Conservation (phyloP, 2,329 filamentous ascomycete genomes). For the Hypoxylon rubiginosum region DNA sequence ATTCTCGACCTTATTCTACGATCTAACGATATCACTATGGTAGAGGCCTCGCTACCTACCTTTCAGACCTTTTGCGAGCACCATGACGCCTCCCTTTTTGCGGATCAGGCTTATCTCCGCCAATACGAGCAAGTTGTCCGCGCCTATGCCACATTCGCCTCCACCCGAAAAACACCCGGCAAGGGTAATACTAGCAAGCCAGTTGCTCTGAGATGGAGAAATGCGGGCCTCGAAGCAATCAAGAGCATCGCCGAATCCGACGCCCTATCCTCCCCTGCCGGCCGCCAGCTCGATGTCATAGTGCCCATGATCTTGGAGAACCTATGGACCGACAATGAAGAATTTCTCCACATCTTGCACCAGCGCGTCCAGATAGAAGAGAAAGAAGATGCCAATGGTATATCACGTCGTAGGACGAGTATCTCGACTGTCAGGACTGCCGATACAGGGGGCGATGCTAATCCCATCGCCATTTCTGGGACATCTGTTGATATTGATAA, state of each 20-base stretch:
- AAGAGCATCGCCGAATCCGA: slow-evolving; percentile 85
- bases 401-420: slow-evolving; percentile 78
- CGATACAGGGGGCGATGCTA: slow-evolving; percentile 73
- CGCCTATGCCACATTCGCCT: slow-evolving; percentile 84
- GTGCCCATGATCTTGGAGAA: slow-evolving; percentile 91
- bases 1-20: slow-evolving; percentile 86
- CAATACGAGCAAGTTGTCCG: slow-evolving; percentile 87
- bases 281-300: slow-evolving; percentile 81
- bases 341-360: slow-evolving; percentile 77
- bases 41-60: slow-evolving; percentile 88
- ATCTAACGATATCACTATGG: slow-evolving; percentile 90
- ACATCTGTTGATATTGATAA: slow-evolving; percentile 90
- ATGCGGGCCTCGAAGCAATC: slow-evolving; percentile 80
- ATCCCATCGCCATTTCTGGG: slow-evolving; percentile 79
- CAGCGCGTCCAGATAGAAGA: slow-evolving; percentile 77
- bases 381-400: slow-evolving; percentile 74
- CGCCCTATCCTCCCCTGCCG: slow-evolving; percentile 79
- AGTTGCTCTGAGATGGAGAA: slow-evolving; percentile 82
- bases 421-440: slow-evolving; percentile 81
- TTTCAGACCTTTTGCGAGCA: slow-evolving; percentile 91
- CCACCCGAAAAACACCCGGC: slow-evolving; percentile 66
- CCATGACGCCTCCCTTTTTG: slow-evolving; percentile 87
- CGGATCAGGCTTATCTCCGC: slow-evolving; percentile 84
- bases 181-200: slow-evolving; percentile 75
- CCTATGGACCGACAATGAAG: slow-evolving; percentile 80